Evolutionary conservation across 1,284 basidiomycete genomes (phyloP).

Genomic region (Trichosporon ovoides): DNA sequence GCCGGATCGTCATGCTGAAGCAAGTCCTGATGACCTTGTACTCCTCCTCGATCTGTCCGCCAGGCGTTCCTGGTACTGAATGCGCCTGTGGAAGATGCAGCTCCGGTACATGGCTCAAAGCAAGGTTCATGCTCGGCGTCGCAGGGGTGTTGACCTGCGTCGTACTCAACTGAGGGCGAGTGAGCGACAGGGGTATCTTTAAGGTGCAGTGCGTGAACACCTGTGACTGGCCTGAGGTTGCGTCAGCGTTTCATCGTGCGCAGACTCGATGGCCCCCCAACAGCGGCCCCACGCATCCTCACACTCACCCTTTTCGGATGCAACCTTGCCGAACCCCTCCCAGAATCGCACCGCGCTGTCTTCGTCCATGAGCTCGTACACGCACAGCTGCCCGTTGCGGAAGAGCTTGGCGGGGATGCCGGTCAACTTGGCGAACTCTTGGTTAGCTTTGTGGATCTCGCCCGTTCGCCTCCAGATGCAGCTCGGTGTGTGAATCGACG

Average conservation of each 20-base stretch:
- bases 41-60: constrained; percentile 55
- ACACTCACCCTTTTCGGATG: constrained; percentile 64
- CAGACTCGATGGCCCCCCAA: not conserved
- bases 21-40: constrained; percentile 77
- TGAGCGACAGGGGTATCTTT: constrained; percentile 57
- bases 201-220: constrained; percentile 90
- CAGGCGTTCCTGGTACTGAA: constrained; percentile 12
- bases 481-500: constrained; percentile 91
- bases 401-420: constrained; percentile 36
- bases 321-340: constrained; percentile 83
- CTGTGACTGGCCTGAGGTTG: constrained; percentile 51
- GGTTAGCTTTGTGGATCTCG: constrained; percentile 96
- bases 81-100: constrained; percentile 3
- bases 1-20: constrained; percentile 88
- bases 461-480: constrained; percentile 96
- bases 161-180: constrained; percentile 26
- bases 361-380: constrained; percentile 96
- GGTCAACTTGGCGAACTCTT: constrained; percentile 56
- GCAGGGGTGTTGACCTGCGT: constrained; percentile 24
- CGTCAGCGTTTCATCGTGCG: constrained; percentile 8
- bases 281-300: not conserved
- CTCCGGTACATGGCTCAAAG: not conserved
- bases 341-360: constrained; percentile 95
- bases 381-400: constrained; percentile 71
- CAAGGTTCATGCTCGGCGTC: constrained; percentile 18